Evolutionary conservation across 2,329 filamentous ascomycete species (phyloP).

Genomic region (Colletotrichum shisoi): DNA sequence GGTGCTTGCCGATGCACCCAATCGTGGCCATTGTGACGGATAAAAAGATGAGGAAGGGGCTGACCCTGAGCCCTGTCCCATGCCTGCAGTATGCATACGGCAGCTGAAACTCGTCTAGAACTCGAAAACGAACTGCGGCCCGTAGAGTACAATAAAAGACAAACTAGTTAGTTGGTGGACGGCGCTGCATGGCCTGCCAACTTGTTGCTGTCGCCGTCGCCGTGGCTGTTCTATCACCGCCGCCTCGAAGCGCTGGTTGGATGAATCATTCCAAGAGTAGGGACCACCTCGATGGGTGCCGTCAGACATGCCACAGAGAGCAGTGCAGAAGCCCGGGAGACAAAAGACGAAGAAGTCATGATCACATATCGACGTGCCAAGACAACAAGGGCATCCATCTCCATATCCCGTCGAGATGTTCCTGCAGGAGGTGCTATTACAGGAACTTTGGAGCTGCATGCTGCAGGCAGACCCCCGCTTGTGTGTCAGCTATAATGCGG

Average conservation of each 20-base stretch:
- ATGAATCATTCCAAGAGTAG: constrained; percentile 10
- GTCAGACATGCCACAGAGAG: not conserved
- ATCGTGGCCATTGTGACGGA: constrained; percentile 16
- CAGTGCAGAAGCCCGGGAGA: constrained; percentile 6
- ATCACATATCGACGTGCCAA: constrained; percentile 13
- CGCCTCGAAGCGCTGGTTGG: constrained; percentile 13
- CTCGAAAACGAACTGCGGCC: constrained; percentile 12
- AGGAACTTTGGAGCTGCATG: constrained; percentile 27
- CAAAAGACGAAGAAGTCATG: constrained; percentile 10
- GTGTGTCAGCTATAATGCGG: constrained; percentile 26
- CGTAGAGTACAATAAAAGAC: constrained; percentile 1
- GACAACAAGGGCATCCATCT: not conserved
- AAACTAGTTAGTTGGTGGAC: constrained; percentile 4
- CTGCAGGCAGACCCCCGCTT: constrained; percentile 29
- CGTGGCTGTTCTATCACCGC: not conserved
- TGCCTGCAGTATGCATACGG: constrained; percentile 29
- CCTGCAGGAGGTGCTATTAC: constrained; percentile 24
- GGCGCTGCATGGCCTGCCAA: constrained; percentile 16
- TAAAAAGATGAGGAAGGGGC: constrained; percentile 14
- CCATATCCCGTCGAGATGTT: constrained; percentile 12
- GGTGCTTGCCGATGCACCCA: constrained; percentile 13
- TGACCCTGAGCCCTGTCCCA: constrained; percentile 32
- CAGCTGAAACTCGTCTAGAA: constrained; percentile 38
- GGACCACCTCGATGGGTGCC: constrained; percentile 21
- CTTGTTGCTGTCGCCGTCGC: constrained; percentile 7